phyloP scores from a whole-genome alignment of 2,329 filamentous ascomycete genomes.

The Ceratocystis eucalypticola region DNA sequence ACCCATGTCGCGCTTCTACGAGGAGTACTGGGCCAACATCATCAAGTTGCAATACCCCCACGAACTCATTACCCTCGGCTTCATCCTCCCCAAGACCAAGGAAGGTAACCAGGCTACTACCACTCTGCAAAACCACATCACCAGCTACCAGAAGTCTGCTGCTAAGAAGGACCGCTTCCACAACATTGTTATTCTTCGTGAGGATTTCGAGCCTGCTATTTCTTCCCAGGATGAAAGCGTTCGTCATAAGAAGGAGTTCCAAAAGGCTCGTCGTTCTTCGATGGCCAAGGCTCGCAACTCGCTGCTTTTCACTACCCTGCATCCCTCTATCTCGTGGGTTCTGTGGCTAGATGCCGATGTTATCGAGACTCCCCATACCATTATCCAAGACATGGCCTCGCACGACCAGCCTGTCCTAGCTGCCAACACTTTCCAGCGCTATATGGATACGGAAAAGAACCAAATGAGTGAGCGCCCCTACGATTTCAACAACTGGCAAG shows the following conservation, averaged over 20 bases:
- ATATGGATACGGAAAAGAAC: slow-evolving; percentile 53
- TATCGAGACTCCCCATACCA: slow-evolving; percentile 65
- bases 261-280: slow-evolving; percentile 70
- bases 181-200: slow-evolving; percentile 82
- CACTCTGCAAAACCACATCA: slow-evolving; percentile 70
- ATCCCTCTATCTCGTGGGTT: slow-evolving; percentile 86
- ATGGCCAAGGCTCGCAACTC: slow-evolving; percentile 94
- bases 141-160: slow-evolving; percentile 66
- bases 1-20: slow-evolving; percentile 85
- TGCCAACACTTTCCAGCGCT: slow-evolving; percentile 91
- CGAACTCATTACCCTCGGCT: slow-evolving; percentile 85
- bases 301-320: slow-evolving; percentile 85
- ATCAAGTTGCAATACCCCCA: slow-evolving; percentile 75
- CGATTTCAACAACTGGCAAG: slow-evolving; percentile 96
- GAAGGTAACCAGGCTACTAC: slow-evolving; percentile 80
- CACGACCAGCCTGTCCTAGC: slow-evolving; percentile 87
- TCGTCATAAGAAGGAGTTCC: slow-evolving; percentile 80
- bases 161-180: slow-evolving; percentile 73
- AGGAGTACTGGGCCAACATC: slow-evolving; percentile 90
- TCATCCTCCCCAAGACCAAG: slow-evolving; percentile 87
- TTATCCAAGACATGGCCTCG: slow-evolving; percentile 82
- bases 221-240: slow-evolving; percentile 72
- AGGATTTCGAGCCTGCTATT: slow-evolving; percentile 81
- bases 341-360: slow-evolving; percentile 92
- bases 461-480: slow-evolving; percentile 68